Evolutionary conservation across 345 rosid genomes (phyloP).

Genomic region (Sisymbrium altissimum): DNA sequence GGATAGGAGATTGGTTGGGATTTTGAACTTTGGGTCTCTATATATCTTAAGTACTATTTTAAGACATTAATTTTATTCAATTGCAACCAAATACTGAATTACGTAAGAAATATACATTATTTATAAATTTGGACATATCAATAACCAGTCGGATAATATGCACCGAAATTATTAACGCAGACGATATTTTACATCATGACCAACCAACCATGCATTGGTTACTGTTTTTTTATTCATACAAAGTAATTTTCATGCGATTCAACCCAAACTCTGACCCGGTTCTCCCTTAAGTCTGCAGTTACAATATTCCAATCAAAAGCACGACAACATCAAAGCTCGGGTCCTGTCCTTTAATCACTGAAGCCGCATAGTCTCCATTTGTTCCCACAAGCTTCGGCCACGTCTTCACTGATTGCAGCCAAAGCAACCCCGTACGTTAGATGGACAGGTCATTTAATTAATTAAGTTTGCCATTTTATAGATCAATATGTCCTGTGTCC

Average conservation of each 20-base stretch:
- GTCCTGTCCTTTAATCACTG: conserved; percentile 25
- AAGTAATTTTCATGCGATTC: no score
- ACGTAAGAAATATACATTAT: not conserved
- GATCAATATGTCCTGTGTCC: not conserved
- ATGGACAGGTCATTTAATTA: not conserved
- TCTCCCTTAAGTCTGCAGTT: no score
- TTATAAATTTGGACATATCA: not conserved
- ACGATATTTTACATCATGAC: conserved; percentile 1
- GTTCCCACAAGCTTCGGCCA: conserved; percentile 41
- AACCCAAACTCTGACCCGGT: no score
- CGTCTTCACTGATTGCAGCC: conserved; percentile 20
- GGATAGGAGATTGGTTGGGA: no score
- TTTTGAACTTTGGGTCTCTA: no score
- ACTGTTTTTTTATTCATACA: no score
- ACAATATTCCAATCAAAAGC: conserved; percentile 4
- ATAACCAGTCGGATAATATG: not conserved
- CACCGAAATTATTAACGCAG: not conserved
- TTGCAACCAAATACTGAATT: not conserved
- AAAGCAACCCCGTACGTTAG: not conserved
- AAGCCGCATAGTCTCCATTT: conserved; percentile 25
- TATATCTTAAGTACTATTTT: no score
- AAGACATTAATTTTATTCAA: not conserved
- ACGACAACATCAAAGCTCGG: conserved; percentile 5
- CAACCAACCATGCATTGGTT: no score
- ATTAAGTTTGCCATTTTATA: not conserved